These are phyloP conservation scores for Quercus variabilis DNA, from an alignment of 306 rosid genomes.

Conservation along the genomic window DNA sequence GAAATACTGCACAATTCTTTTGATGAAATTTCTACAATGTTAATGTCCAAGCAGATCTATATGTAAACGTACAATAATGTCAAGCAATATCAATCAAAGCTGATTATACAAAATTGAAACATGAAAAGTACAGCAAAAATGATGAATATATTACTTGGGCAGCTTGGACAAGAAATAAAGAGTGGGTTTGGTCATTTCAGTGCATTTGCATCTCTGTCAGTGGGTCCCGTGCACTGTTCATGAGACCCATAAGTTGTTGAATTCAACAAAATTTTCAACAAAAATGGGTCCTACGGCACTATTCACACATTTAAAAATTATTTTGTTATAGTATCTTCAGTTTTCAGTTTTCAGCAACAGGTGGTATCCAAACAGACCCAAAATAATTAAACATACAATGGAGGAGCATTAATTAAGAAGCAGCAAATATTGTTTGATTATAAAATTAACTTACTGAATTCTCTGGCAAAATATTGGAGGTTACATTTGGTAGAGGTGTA, in stretches of 20 bases:
- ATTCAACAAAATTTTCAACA: no score
- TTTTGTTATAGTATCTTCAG: no score
- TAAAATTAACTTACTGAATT: conserved; percentile 50
- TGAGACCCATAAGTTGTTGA: no score
- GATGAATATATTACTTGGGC: neutral
- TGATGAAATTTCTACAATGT: neutral
- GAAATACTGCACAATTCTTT: no score
- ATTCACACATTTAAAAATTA: no score
- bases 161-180: neutral
- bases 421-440: conserved; percentile 5
- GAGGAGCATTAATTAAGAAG: conserved; percentile 12
- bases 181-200: no score
- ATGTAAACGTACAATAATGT: neutral
- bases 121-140: neutral
- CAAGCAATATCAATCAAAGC: neutral
- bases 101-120: neutral
- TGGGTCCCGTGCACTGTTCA: no score
- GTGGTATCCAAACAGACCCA: no score
- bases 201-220: no score
- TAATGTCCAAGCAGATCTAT: neutral
- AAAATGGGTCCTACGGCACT: no score
- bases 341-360: no score
- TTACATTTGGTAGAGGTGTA: conserved; percentile 35
- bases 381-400: neutral
- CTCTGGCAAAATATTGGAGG: conserved; percentile 33